Conservation (phyloP, 192 early-diverging fungal species). For the Gonapodya prolifera region DNA sequence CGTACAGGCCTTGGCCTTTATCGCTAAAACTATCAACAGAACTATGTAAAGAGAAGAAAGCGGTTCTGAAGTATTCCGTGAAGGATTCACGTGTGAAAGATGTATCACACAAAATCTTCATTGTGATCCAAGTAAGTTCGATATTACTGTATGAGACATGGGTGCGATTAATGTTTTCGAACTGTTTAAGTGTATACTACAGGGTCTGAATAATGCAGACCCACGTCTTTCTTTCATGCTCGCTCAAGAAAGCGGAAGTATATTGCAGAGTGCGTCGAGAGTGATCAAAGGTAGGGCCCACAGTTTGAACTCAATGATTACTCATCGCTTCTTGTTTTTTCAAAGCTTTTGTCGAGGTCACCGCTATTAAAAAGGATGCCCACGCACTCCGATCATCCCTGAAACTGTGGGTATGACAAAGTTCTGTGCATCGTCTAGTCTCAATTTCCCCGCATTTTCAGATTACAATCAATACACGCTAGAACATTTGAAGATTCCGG, state of each 20-base stretch:
- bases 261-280: not conserved
- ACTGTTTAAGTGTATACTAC: not conserved
- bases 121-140: constrained; percentile 33
- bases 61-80: constrained; percentile 18
- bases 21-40: no score
- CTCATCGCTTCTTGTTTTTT: not conserved
- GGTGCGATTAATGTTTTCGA: not conserved
- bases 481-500: not conserved
- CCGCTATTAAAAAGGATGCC: not conserved
- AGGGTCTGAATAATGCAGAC: not conserved
- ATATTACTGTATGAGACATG: not conserved
- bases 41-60: not conserved
- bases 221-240: not conserved
- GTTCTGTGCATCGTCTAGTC: not conserved
- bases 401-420: not conserved
- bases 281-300: not conserved
- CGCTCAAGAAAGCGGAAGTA: not conserved
- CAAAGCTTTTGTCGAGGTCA: not conserved
- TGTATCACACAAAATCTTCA: constrained; percentile 28
- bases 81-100: constrained; percentile 14
- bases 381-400: not conserved
- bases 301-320: not conserved
- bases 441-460: not conserved
- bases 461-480: not conserved
- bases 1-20: no score